Conservation (phyloP, 306 rosid species). For the Castanopsis chinensis region DNA sequence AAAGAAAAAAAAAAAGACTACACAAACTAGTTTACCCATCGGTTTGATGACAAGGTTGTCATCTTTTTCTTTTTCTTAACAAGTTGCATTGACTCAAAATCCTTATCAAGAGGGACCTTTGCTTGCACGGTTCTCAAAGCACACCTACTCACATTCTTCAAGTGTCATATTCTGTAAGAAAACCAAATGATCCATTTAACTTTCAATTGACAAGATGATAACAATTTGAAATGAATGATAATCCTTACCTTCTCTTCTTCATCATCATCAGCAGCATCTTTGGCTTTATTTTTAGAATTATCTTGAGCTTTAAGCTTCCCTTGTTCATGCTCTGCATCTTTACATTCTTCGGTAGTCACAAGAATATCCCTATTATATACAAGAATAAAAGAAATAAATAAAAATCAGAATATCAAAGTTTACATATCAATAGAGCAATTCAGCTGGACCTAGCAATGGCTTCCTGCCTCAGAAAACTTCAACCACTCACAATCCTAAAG, state of each 20-base stretch:
- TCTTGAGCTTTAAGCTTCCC: background rate
- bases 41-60: background rate
- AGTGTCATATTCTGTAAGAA: background rate
- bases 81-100: background rate
- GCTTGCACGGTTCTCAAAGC: background rate
- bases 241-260: background rate
- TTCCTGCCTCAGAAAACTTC: background rate
- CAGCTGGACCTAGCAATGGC: background rate
- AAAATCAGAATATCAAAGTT: background rate
- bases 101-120: background rate
- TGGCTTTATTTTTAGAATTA: background rate
- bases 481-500: background rate
- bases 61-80: background rate
- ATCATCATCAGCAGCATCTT: background rate
- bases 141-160: background rate
- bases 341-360: background rate
- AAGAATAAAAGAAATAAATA: background rate
- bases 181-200: background rate
- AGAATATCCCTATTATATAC: background rate
- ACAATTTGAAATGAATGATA: background rate
- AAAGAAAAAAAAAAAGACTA: background rate
- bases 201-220: background rate
- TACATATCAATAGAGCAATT: background rate
- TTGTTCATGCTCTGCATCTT: background rate
- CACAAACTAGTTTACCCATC: background rate